Evolutionary conservation across 257 asterid species (phyloP).

Genomic region (Solanum appendiculatum): DNA sequence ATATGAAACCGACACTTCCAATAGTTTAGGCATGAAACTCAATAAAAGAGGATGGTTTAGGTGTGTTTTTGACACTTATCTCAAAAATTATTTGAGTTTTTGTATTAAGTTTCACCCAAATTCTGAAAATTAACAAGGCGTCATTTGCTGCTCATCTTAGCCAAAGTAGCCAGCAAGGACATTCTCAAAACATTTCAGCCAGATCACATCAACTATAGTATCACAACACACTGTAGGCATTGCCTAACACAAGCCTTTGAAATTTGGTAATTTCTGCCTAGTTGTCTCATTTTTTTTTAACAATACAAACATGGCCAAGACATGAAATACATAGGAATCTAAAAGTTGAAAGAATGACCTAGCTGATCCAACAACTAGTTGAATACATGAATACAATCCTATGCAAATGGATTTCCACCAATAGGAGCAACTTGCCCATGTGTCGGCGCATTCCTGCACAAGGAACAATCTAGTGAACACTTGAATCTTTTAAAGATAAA

Average conservation of each 20-base stretch:
- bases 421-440: slow-evolving; percentile 59
- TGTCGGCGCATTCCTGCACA: slow-evolving; percentile 50
- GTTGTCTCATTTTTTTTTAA: neutral
- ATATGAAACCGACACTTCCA: too few species aligned
- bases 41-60: too few species aligned
- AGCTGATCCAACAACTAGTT: neutral
- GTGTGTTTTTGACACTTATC: too few species aligned
- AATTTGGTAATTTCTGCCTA: neutral
- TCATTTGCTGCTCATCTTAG: neutral
- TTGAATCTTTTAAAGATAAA: neutral
- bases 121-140: neutral
- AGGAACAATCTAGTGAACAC: neutral
- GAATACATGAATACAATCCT: neutral
- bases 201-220: neutral
- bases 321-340: neutral
- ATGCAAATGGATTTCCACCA: slow-evolving; percentile 78
- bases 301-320: neutral
- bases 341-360: neutral
- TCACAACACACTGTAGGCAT: neutral
- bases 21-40: too few species aligned
- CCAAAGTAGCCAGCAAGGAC: neutral
- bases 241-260: neutral
- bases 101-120: too few species aligned
- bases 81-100: too few species aligned
- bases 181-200: neutral